Evolutionary conservation across 1,284 basidiomycete species (phyloP), one percentile per base, ranked within the genome.

Genomic region (Pseudomicrostroma phylloplanum): DNA sequence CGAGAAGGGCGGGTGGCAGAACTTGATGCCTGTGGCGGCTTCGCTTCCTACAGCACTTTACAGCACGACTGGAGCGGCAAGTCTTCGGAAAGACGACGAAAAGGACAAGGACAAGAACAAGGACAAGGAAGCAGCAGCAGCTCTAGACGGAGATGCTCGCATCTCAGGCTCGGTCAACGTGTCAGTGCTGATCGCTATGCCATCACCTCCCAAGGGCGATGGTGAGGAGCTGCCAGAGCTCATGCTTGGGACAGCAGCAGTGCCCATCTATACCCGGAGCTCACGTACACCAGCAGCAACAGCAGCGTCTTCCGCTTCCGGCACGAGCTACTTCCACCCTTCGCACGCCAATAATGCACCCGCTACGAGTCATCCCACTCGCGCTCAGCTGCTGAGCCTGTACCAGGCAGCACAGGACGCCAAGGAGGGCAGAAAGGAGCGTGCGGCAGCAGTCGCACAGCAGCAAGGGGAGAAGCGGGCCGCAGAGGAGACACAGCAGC

Each of bases 181-280:
- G 17, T 74, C 73, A 0, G 73, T 75, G 12, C 57, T 75, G 25
- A 72, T 75, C 26, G 71, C 71, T 25, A 75, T 75, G 73, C 73
- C 73, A 8, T 72, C 68, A 12, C 65, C 67, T n/a, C 61, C 62
- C 17, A 75, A 72, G 25, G 70, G 67, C 15, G 72, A 74, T 36
- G 72, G 72, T 60, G 73, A 74, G 48, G 72, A 74, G 63, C 63
- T 75, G 15, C 72, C 73, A 1, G 73, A 75, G 64, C 67, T 75
- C 43, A 67, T 75, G 39, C 72, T 75, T 63, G 73, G 73, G 36
- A 75, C 73, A 1, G 72, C 73, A 17, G 68, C 65, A n/a, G 72
- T 73, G n/a, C 73, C 73, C n/a, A 64, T 75, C 48, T 75, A 67
- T 39, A 54, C 67, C 12, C 64, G 68, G 7, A 60, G 13, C 19